These are phyloP conservation scores for Moesziomyces parantarcticus DNA, from an alignment of 1,284 basidiomycete species.

Conservation along the genomic window DNA sequence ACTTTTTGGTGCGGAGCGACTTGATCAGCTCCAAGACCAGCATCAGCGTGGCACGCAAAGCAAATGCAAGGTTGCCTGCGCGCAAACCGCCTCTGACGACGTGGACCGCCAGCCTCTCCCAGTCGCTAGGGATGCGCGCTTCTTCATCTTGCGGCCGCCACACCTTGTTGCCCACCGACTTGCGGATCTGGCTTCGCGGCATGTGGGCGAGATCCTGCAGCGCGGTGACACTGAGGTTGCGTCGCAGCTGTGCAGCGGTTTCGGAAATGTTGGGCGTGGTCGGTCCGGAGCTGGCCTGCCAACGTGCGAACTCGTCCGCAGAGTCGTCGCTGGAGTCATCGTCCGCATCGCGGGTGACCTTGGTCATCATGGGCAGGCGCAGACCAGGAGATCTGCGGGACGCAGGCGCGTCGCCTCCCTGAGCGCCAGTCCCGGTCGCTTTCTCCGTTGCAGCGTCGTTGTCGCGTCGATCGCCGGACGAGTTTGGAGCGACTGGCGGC, in stretches of 20 bases:
- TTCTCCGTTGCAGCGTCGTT: slow-evolving; percentile 10
- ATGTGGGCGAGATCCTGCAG: slow-evolving; percentile 61
- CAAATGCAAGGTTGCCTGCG: slow-evolving; percentile 61
- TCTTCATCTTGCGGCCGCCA: slow-evolving; percentile 66
- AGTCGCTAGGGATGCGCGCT: slow-evolving; percentile 59
- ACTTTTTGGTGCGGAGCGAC: slow-evolving; percentile 49
- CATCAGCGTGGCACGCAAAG: slow-evolving; percentile 55
- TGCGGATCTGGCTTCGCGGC: slow-evolving; percentile 55
- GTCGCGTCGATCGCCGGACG: slow-evolving; percentile 1
- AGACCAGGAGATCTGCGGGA: slow-evolving; percentile 28
- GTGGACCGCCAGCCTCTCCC: slow-evolving; percentile 64
- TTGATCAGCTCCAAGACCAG: slow-evolving; percentile 62
- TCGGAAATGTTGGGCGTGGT: slow-evolving; percentile 64
- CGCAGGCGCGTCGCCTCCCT: slow-evolving; percentile 6
- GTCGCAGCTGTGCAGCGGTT: slow-evolving; percentile 59
- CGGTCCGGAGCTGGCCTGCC: slow-evolving; percentile 43
- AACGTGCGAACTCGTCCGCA: slow-evolving; percentile 42
- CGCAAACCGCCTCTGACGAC: slow-evolving; percentile 59
- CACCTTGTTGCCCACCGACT: slow-evolving; percentile 59
- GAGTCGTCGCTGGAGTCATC: slow-evolving; percentile 41
- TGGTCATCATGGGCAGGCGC: slow-evolving; percentile 39
- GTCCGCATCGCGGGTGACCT: slow-evolving; percentile 26
- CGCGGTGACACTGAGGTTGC: slow-evolving; percentile 56
- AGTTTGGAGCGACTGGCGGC: slow-evolving; percentile 5
- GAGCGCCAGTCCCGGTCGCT: background rate